Evolutionary conservation across 306 rosid genomes (phyloP).

Genomic region (Calophaca sinica): DNA sequence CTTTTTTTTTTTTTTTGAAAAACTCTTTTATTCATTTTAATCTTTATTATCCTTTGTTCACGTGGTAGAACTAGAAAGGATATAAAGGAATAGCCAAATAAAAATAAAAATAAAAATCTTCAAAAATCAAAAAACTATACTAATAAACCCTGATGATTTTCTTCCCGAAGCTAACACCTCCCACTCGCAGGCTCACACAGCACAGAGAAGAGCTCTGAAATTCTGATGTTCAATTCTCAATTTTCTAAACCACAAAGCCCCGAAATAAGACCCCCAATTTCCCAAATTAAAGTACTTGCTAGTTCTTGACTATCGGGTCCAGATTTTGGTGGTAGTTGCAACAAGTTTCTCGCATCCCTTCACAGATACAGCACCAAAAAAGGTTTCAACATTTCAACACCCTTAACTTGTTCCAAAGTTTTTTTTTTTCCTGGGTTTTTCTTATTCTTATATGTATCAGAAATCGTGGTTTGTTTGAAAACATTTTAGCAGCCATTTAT

Average conservation of each 20-base stretch:
- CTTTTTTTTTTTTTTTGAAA: too few species aligned
- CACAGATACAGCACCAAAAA: background rate
- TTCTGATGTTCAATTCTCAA: too few species aligned
- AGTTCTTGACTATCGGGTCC: background rate
- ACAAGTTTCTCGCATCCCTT: background rate
- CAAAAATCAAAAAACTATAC: too few species aligned
- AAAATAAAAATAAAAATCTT: too few species aligned
- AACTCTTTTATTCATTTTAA: too few species aligned
- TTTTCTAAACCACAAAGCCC: background rate
- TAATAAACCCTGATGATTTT: too few species aligned
- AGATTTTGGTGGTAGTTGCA: background rate
- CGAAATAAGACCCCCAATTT: background rate
- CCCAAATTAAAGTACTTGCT: slow-evolving; percentile 15
- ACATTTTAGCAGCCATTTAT: slow-evolving; percentile 11
- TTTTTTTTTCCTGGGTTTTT: background rate
- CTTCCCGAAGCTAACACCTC: too few species aligned
- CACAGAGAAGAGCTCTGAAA: too few species aligned
- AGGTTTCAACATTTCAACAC: slow-evolving; percentile 8
- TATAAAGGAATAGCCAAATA: too few species aligned
- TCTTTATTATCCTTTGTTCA: too few species aligned
- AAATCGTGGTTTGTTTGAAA: background rate
- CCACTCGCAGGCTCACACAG: too few species aligned
- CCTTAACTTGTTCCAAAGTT: slow-evolving; percentile 29
- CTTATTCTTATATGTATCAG: background rate
- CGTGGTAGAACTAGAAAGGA: too few species aligned